Base-by-base conservation (phyloP, 2,329 filamentous ascomycete species). In the Colletotrichum eremochloae region DNA sequence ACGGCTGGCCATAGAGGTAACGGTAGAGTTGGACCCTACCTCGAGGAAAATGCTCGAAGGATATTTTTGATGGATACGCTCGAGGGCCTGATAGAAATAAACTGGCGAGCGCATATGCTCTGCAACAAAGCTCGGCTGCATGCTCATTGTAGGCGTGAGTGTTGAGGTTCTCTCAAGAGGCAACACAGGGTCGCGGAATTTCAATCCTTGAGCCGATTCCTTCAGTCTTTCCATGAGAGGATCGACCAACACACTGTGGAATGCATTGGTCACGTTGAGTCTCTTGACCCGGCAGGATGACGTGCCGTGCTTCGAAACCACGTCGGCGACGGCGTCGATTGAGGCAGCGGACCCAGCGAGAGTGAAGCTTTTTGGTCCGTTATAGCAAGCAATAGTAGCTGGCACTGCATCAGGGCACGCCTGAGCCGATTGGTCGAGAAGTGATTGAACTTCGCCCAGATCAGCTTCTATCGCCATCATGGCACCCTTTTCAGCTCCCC, bases 351-450 rank as follows among this genome's bases (percentile, higher is more conserved):
- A 75, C 0, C 85, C 85, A 2, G 82, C 83, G 3, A 88, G 36
- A 0, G 83, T 84, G 74, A 84, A 83, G 70, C 79, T 85, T 5
- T 71, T 74, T 0, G 82, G 82, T 0, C 84, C 83, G 61, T 86
- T 87, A 75, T 79, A 85, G 74, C 86, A 88, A 0, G 87, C 86
- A 46, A 89, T 84, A 7, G 64, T 29, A 81, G 18, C 15, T 75
- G 71, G 1, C 78, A 73, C 2, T 81, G 74, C 31, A 11, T 18
- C 7, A 56, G 53, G 53, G 31, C 31, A 12, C 31, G 31, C 24
- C 18, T 56, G 15, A 31, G 53, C 33, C 11, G 53, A 56, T 9
- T 57, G 18, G 55, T 40, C 20, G n/a, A 38, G 44, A 11, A 33
- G 33, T 18, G 7, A 38, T 20, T 38, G n/a, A 24, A 60, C 48